These are phyloP conservation scores for Leptomonas pyrrhocoris DNA, from an alignment of 208 protist species.

Conservation along the genomic window DNA sequence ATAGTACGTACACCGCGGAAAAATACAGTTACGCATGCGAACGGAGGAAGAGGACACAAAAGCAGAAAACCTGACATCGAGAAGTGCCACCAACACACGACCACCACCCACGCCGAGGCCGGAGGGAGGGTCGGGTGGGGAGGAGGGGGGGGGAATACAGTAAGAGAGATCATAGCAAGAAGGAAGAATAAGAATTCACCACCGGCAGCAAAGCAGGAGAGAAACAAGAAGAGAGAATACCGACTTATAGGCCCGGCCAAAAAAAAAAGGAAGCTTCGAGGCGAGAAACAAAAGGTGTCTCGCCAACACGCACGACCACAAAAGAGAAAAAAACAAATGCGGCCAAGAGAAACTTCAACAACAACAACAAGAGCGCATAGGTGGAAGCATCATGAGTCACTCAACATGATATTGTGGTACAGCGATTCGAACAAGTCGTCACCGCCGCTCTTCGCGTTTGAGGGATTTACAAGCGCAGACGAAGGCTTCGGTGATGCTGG, in stretches of 20 bases:
- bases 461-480: background rate
- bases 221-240: no score
- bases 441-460: constrained; percentile 3
- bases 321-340: constrained; percentile 8
- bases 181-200: constrained; percentile 1
- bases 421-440: constrained; percentile 58
- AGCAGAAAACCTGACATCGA: constrained; percentile 7
- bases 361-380: background rate
- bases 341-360: background rate
- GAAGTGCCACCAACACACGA: no score
- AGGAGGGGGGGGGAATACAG: no score
- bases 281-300: constrained; percentile 11
- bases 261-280: constrained; percentile 8
- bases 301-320: background rate
- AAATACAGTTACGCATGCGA: no score
- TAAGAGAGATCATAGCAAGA: no score
- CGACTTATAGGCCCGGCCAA: no score
- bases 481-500: background rate
- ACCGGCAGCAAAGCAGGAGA: constrained; percentile 11
- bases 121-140: no score
- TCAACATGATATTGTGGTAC: constrained; percentile 61
- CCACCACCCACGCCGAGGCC: no score
- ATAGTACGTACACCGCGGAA: no score
- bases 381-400: background rate
- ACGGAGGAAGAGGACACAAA: constrained; percentile 1